Evolutionary conservation across 2,329 filamentous ascomycete species (phyloP).

Genomic region (Monosporascus cannonballus): DNA sequence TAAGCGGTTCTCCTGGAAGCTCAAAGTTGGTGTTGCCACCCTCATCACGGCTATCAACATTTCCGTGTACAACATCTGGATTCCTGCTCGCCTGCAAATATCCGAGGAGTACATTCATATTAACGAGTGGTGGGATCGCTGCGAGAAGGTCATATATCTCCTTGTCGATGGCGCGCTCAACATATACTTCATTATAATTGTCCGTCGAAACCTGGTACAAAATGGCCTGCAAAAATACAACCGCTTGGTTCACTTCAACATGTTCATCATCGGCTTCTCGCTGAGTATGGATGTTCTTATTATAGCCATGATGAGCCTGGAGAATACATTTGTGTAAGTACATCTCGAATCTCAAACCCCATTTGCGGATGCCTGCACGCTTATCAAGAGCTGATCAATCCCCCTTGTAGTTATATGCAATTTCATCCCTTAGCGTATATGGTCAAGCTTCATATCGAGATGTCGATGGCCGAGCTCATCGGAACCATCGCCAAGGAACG

Average conservation of each 20-base stretch:
- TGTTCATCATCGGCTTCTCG: slow-evolving; percentile 37
- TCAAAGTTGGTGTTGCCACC: slow-evolving; percentile 39
- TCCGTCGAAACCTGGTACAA: slow-evolving; percentile 37
- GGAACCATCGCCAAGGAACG: slow-evolving; percentile 24
- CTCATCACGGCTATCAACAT: slow-evolving; percentile 46
- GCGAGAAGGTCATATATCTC: slow-evolving; percentile 45
- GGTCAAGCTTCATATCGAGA: slow-evolving; percentile 49
- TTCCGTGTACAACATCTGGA: slow-evolving; percentile 48
- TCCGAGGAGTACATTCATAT: slow-evolving; percentile 33
- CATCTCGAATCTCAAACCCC: background rate
- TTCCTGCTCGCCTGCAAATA: slow-evolving; percentile 42
- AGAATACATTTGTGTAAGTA: slow-evolving; percentile 34
- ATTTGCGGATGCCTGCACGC: no score
- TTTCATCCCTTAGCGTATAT: slow-evolving; percentile 47
- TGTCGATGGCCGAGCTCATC: slow-evolving; percentile 48
- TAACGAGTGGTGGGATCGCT: slow-evolving; percentile 47
- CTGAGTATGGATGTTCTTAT: slow-evolving; percentile 36
- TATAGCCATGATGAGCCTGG: slow-evolving; percentile 37
- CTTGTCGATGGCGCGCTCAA: slow-evolving; percentile 43
- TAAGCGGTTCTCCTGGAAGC: slow-evolving; percentile 24
- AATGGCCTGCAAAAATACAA: slow-evolving; percentile 44
- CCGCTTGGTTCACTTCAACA: slow-evolving; percentile 38
- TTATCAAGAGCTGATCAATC: no score
- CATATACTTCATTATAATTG: slow-evolving; percentile 41
- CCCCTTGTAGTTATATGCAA: slow-evolving; percentile 33